A percentile compares a stretch with the other conserved stretches of the same genome.
These are phyloP conservation scores for Peniophora sp. DNA, from an alignment of 1,284 basidiomycete genomes.

Conservation along the genomic window DNA sequence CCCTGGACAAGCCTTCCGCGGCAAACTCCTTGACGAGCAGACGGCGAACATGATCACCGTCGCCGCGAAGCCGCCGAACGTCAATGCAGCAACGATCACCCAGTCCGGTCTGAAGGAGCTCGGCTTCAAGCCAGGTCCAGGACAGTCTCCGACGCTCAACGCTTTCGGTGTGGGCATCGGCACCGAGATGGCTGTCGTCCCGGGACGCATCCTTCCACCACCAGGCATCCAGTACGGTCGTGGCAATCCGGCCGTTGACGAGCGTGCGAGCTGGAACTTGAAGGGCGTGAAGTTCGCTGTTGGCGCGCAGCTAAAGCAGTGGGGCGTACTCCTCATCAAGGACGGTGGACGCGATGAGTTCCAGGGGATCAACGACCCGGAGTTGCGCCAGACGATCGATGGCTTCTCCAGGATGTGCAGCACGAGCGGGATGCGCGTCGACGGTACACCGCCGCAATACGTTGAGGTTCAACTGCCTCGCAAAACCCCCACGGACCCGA, in stretches of 20 bases:
- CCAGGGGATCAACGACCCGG: conserved; percentile 35
- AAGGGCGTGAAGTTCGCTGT: conserved; percentile 50
- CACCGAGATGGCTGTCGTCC: conserved; percentile 63
- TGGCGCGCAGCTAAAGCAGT: conserved; percentile 44
- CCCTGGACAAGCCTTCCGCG: conserved; percentile 61
- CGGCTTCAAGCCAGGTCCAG: conserved; percentile 41
- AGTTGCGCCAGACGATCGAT: conserved; percentile 31
- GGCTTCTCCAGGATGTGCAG: conserved; percentile 52
- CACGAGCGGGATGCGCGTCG: conserved; percentile 51
- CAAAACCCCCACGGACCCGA: conserved; percentile 37
- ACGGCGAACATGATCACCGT: conserved; percentile 61
- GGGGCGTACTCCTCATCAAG: conserved; percentile 57
- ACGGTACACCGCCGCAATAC: conserved; percentile 21
- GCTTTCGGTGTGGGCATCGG: conserved; percentile 58
- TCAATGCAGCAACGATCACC: conserved; percentile 55
- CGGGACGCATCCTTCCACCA: conserved; percentile 55
- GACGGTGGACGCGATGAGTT: conserved; percentile 49
- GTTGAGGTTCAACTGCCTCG: conserved; percentile 34
- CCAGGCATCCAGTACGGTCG: conserved; percentile 52
- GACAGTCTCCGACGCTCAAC: conserved; percentile 27
- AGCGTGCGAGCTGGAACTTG: conserved; percentile 67
- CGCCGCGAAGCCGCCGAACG: conserved; percentile 60
- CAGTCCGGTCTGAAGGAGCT: conserved; percentile 49
- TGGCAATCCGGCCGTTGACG: conserved; percentile 39
- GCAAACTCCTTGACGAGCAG: conserved; percentile 60